Conservation (phyloP, 2,329 filamentous ascomycete species). For the Trichoderma aggressivum region DNA sequence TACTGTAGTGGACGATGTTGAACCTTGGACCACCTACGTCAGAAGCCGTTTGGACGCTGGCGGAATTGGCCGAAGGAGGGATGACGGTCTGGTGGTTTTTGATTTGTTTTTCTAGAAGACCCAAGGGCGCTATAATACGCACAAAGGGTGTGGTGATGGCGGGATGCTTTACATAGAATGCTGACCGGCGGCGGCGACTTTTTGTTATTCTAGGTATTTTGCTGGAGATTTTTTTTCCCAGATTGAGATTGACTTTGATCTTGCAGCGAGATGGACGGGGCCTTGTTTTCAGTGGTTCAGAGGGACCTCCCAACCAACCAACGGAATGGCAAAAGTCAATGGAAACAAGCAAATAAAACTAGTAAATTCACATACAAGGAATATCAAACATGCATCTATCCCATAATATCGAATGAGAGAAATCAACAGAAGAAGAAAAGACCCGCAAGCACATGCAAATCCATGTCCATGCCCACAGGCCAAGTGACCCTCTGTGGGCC, state of each 20-base stretch:
- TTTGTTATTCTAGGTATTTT: too few species aligned
- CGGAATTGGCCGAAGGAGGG: background rate
- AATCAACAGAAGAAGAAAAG: background rate
- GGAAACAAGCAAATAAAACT: too few species aligned
- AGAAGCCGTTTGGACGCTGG: background rate
- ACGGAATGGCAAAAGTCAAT: too few species aligned
- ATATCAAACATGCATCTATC: background rate
- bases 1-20: background rate
- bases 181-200: too few species aligned
- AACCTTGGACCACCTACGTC: constrained; percentile 7
- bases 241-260: background rate
- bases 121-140: background rate
- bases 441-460: constrained; percentile 17
- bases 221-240: background rate
- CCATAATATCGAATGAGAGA: background rate
- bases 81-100: background rate
- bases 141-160: background rate
- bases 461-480: too few species aligned
- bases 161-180: background rate
- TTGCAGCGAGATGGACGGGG: background rate
- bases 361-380: background rate
- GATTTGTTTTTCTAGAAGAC: background rate
- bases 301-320: too few species aligned
- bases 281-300: too few species aligned
- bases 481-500: too few species aligned